Evolutionary conservation across 176 grass and related monocot genomes (phyloP), one percentile per base, ranked within the genome.

Genomic region (Musa acuminata): DNA sequence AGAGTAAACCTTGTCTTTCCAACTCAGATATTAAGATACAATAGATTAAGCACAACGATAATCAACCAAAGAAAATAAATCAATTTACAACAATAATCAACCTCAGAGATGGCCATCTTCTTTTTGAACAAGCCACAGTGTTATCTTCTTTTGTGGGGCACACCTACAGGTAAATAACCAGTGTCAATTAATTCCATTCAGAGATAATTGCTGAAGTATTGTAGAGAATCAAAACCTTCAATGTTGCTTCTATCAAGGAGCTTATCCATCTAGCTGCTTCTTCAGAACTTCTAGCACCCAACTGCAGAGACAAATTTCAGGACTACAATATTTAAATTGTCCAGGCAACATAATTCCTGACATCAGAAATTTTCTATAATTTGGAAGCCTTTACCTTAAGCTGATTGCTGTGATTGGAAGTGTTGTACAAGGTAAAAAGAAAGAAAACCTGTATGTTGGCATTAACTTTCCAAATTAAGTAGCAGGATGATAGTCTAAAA

Each of bases 21-120:
- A 60, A 17, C 8, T 60, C 57, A 60, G 7, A 60, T 21, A 60
- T n/a, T n/a, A 20, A 20, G n/a, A n/a, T 20, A 60, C n/a, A n/a
- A 14, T 60, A 6, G 16, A 19, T 7, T 1, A 25, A 64, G n/a
- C 1, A n/a, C 11, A 8, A 64, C 11, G 11, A 19, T 19, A 11
- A 25, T 9, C 22, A 64, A 25, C 11, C 20, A 64, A 25, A 25
- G 22, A 25, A 64, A 60, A n/a, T 60, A 14, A 20, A 1, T 60
- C 17, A 20, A 60, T 14, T 60, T n/a, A 8, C 57, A 60, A 8
- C n/a, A 1, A 50, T 48, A 7, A 6, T 12, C 20, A 71, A 62
- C 73, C 73, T 75, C 43, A 62, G 55, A 75, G 73, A 62, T 75
- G 54, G 27, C 55, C 73, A 75, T 75, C 73, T 75, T 76, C 57